phyloP scores from a whole-genome alignment of 352 stramenopile species.

The Lagenidium giganteum region DNA sequence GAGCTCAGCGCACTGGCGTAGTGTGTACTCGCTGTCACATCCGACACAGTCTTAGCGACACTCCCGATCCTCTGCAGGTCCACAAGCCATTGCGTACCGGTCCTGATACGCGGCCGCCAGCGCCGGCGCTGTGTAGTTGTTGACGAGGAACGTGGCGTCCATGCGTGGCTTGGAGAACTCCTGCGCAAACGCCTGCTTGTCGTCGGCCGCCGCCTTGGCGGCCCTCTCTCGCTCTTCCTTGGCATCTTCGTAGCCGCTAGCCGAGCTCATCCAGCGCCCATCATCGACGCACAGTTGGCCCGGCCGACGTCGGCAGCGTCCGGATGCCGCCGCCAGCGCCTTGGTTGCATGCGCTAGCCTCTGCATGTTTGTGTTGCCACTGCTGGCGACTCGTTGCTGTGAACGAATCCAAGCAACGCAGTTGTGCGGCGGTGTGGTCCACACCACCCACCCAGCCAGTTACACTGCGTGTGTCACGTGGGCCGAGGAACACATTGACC shows the following conservation, averaged over 20 bases:
- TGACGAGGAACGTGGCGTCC: slow-evolving; percentile 85
- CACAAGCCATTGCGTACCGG: slow-evolving; percentile 42
- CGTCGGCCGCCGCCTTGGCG: too few species aligned
- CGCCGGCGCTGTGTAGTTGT: slow-evolving; percentile 95
- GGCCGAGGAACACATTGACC: slow-evolving; percentile 1
- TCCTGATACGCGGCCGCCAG: slow-evolving; percentile 94
- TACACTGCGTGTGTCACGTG: too few species aligned
- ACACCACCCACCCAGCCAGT: slow-evolving; percentile 1
- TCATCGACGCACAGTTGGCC: too few species aligned
- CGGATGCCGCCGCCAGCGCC: slow-evolving; percentile 3
- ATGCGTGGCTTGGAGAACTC: slow-evolving; percentile 67
- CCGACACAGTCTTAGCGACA: too few species aligned
- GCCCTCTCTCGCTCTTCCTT: too few species aligned
- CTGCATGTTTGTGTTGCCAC: slow-evolving; percentile 1
- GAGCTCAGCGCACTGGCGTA: slow-evolving; percentile 68
- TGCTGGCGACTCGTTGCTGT: neutral
- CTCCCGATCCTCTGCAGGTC: neutral
- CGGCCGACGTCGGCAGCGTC: neutral
- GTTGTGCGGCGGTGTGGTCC: slow-evolving; percentile 8
- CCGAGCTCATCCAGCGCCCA: too few species aligned
- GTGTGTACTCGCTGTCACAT: slow-evolving; percentile 57
- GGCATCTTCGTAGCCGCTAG: too few species aligned
- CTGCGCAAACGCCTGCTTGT: slow-evolving; percentile 40
- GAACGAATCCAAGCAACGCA: slow-evolving; percentile 3
- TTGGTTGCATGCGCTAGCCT: neutral